Base-by-base conservation (phyloP, 441 rosid species). In the Populus tomentosa region DNA sequence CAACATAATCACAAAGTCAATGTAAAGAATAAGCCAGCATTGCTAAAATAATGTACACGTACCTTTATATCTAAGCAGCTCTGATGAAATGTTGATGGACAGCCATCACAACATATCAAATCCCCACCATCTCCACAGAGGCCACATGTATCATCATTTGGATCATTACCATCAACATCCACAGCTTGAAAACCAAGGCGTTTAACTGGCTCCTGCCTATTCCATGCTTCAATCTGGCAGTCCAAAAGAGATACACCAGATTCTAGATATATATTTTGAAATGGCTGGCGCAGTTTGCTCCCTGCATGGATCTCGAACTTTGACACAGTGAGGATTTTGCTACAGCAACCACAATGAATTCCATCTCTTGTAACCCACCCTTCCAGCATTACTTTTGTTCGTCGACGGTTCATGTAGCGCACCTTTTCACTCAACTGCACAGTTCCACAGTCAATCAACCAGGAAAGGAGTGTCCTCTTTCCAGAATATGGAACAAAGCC, bases 281-380 rank as follows among this genome's bases (percentile, higher is more conserved):
- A 96, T 75, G 99, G 96, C 82, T 90, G 94, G 67, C 90, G 89
- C 74, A 86, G 80, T 82, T 92, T 96, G 89, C 98, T 94, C 77
- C 99, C 98, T 8, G 99, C 99, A 84, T 96, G 99, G 77, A 92
- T 89, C 89, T 94, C 99, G 86, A 96, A 96, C 82, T 90, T 94
- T 32, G 92, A 89, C 77, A 92, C 86, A 14, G 94, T 83, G 74
- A 94, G 92, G 77, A 94, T 90, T 84, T 96, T 94, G 85, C 96
- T 91, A 82, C 99, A 96, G 86, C 99, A 96, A 78, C 90, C 97
- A 85, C 99, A 96, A 73, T 92, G 98, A 82, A 96, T 88, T 53
- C 99, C 99, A 69, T 90, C 95, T 79, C 94, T 84, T 3, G 98
- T 90, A 76, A 94, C 82, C 99, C 98, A 94, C 77, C 99, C 99